Conservation (phyloP, 805 yeast genomes). For the Schwanniomyces occidentalis region DNA sequence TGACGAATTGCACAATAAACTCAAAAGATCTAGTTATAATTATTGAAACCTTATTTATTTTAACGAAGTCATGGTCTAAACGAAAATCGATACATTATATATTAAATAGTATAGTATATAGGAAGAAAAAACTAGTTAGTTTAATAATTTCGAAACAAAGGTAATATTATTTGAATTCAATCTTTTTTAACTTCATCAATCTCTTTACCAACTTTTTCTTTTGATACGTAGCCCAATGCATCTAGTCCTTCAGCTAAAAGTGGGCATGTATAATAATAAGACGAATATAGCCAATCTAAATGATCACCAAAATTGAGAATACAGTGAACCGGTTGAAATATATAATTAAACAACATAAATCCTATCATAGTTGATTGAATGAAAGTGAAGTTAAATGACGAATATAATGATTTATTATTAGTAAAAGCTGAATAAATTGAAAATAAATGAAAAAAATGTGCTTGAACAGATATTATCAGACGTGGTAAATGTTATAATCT, state of each 20-base stretch:
- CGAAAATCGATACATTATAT: no score
- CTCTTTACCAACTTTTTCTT: slow-evolving; percentile 32
- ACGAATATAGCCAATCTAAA: slow-evolving; percentile 81
- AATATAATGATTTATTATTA: slow-evolving; percentile 73
- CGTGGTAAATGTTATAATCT: slow-evolving; percentile 83
- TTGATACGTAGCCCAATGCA: slow-evolving; percentile 60
- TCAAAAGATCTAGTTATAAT: slow-evolving; percentile 8
- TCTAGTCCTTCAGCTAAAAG: slow-evolving; percentile 83
- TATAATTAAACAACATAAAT: slow-evolving; percentile 73
- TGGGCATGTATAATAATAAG: slow-evolving; percentile 91
- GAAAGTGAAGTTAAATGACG: slow-evolving; percentile 69
- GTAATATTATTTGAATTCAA: no score
- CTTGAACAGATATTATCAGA: slow-evolving; percentile 64
- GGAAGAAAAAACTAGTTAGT: no score
- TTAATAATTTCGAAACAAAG: no score
- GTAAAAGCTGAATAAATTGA: slow-evolving; percentile 77
- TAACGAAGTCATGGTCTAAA: no score
- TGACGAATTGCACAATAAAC: slow-evolving; percentile 30
- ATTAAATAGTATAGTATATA: no score
- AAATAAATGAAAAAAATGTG: slow-evolving; percentile 64
- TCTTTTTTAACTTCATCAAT: slow-evolving; percentile 2
- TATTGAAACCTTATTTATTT: no score
- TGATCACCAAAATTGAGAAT: slow-evolving; percentile 65
- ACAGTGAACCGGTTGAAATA: slow-evolving; percentile 76
- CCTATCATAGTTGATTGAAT: slow-evolving; percentile 79